A percentile compares a stretch with the other conserved stretches of the same genome.
Conservation (phyloP, 2,329 filamentous ascomycete species). For the Diaporthe citrichinensis region DNA sequence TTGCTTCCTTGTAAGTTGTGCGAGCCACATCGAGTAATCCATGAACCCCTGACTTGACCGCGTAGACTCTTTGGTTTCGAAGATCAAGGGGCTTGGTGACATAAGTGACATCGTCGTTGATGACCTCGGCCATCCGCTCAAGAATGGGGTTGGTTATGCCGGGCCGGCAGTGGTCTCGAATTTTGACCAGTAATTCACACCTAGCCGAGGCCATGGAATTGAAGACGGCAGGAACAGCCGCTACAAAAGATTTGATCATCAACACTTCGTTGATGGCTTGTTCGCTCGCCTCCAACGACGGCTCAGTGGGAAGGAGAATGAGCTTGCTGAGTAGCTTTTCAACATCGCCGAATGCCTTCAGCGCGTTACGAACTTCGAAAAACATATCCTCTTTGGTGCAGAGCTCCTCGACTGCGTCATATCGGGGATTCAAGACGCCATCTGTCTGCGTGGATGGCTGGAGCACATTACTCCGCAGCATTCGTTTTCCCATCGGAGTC, state of each 20-base stretch:
- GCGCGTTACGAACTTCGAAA: constrained; percentile 77
- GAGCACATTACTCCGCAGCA: constrained; percentile 87
- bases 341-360: constrained; percentile 82
- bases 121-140: constrained; percentile 74
- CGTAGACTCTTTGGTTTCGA: constrained; percentile 78
- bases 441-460: constrained; percentile 84
- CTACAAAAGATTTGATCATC: constrained; percentile 86
- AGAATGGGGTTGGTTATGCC: constrained; percentile 73
- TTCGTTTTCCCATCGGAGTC: constrained; percentile 89
- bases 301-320: constrained; percentile 79
- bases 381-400: constrained; percentile 89
- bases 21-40: constrained; percentile 90
- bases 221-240: constrained; percentile 76
- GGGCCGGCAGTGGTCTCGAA: constrained; percentile 78
- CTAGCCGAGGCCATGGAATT: constrained; percentile 76
- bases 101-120: constrained; percentile 87
- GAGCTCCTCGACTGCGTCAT: constrained; percentile 87
- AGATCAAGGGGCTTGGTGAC: constrained; percentile 86
- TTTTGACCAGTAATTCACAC: constrained; percentile 75
- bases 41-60: constrained; percentile 78
- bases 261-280: constrained; percentile 89
- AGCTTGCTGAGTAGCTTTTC: constrained; percentile 87
- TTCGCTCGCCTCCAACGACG: constrained; percentile 78
- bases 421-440: constrained; percentile 77
- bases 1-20: constrained; percentile 91